Conservation (phyloP, 1,284 basidiomycete genomes). For the Ceratobasidium sp. region DNA sequence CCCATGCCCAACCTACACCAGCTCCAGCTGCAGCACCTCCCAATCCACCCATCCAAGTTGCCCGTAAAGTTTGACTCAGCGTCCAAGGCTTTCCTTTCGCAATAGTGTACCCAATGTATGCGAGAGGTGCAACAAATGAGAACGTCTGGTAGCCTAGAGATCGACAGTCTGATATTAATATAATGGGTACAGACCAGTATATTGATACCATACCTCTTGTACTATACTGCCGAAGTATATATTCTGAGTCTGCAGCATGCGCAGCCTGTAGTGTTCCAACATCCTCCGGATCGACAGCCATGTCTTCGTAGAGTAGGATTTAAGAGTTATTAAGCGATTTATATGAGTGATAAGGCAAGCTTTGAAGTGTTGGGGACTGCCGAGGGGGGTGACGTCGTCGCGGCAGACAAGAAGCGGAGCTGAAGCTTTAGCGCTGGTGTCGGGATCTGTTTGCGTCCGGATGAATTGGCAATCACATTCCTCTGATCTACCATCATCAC, state of each 20-base stretch:
- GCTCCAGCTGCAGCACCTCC: conserved; percentile 61
- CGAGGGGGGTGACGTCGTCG: conserved; percentile 24
- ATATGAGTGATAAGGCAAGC: background rate
- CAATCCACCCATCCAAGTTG: conserved; percentile 76
- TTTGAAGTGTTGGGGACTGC: too few species aligned
- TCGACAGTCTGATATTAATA: background rate
- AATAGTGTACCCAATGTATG: conserved; percentile 68
- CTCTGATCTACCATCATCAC: conserved; percentile 13
- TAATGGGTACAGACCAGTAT: too few species aligned
- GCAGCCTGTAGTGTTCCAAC: conserved; percentile 20
- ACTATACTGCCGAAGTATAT: conserved; percentile 70
- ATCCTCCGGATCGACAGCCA: background rate
- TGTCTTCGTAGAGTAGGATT: background rate
- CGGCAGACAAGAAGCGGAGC: background rate
- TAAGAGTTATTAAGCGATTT: background rate
- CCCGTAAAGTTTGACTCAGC: conserved; percentile 71
- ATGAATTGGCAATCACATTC: conserved; percentile 23
- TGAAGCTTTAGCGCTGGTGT: conserved; percentile 24
- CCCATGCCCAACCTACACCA: conserved; percentile 54
- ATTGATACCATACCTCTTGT: conserved; percentile 21
- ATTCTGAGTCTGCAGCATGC: conserved; percentile 59
- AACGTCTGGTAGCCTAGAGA: conserved; percentile 69
- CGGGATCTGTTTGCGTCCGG: conserved; percentile 38
- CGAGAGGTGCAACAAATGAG: conserved; percentile 71
- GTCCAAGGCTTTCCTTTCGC: conserved; percentile 69